Percentiles rank a stretch among this genome's conserved stretches.
phyloP scores from a whole-genome alignment of 1,284 basidiomycete genomes.

The Sporisorium sorghi region DNA sequence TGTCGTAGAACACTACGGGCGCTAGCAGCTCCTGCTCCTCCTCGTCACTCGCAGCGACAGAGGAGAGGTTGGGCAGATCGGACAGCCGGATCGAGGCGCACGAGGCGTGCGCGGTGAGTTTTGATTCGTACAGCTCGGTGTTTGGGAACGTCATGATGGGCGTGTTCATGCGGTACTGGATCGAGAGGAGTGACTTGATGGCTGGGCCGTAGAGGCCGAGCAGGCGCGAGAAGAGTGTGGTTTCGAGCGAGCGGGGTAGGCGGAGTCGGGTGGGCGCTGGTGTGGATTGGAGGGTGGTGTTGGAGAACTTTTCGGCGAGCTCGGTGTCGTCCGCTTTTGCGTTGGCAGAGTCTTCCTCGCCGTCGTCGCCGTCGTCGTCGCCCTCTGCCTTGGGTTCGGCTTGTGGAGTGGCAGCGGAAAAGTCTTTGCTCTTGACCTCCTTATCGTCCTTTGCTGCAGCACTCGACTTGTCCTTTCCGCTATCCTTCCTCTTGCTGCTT shows the following conservation, averaged over 20 bases:
- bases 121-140: constrained; percentile 80
- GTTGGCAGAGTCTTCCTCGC: constrained; percentile 10
- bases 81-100: constrained; percentile 79
- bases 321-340: constrained; percentile 5
- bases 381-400: constrained; percentile 7
- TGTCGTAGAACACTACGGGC: constrained; percentile 92
- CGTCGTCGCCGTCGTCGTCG: background rate
- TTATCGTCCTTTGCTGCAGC: background rate
- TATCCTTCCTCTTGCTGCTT: background rate
- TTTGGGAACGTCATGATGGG: constrained; percentile 90
- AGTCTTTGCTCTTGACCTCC: constrained; percentile 12
- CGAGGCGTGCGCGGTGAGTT: constrained; percentile 78
- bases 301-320: constrained; percentile 10
- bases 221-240: constrained; percentile 89
- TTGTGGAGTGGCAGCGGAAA: constrained; percentile 6
- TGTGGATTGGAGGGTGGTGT: background rate
- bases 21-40: constrained; percentile 77
- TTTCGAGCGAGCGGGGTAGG: constrained; percentile 82
- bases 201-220: constrained; percentile 84
- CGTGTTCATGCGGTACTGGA: constrained; percentile 79
- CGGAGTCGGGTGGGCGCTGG: constrained; percentile 70
- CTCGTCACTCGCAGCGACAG: constrained; percentile 69
- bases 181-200: constrained; percentile 85
- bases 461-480: background rate
- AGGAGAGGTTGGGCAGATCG: constrained; percentile 73